Evolutionary conservation across 2,329 filamentous ascomycete species (phyloP), one percentile per base, ranked within the genome.

Genomic region (Claviceps sp.): DNA sequence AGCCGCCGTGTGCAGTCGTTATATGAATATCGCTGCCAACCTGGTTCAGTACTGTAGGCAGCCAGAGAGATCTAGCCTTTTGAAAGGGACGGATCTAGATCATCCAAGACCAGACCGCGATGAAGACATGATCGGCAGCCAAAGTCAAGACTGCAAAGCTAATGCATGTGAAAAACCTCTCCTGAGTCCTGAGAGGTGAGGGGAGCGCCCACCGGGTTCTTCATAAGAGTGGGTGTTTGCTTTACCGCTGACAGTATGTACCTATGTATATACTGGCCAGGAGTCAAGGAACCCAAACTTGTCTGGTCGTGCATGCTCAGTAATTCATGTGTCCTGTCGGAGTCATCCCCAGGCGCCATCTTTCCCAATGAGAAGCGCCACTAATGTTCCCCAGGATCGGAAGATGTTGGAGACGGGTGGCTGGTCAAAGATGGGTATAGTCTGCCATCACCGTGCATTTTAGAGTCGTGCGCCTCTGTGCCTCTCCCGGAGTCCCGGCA

Each of bases 401-500:
- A 34, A 20, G 9, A 44, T 22, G 42, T 26, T 46, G 20, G 45
- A 40, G 38, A 45, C 44, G 41, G 26, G 43, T 49, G 49, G 52
- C 49, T 49, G 49, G 14, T 43, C 47, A 47, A 47, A 34, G 14
- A 51, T 46, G 52, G 37, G 44, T 51, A 51, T 48, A 47, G 48
- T 51, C 52, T 41, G 52, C 46, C 46, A 42, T 42, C 14, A 16
- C 45, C 20, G 36, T 34, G 30, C 41, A 50, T 43, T 46, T 48
- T 47, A 50, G n/a, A 6, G 16, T 44, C 36, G 40, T 48, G 43
- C 49, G 52, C 52, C 49, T 43, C 48, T 24, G 49, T 45, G 52
- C 52, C 52, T 51, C 52, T 51, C 45, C 49, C n/a, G n/a, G n/a
- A n/a, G n/a, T n/a, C n/a, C n/a, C 48, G 44, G 16, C 11, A 47